Evolutionary conservation across 73 alveolate genomes (phyloP).

Genomic region (Breviolum minutum): DNA sequence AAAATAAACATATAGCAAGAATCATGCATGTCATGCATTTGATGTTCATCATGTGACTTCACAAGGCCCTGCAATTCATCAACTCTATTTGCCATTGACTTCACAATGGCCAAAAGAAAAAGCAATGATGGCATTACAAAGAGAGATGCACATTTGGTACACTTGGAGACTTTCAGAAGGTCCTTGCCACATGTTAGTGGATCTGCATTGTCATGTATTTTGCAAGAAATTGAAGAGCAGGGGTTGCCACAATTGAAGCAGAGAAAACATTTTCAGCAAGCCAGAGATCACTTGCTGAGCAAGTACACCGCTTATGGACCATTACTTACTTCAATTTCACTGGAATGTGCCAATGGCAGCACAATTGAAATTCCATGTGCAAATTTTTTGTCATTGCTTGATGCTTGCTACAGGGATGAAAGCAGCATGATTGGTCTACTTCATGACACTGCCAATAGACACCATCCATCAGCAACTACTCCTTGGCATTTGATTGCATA

Average conservation of each 20-base stretch:
- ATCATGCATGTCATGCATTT: no score
- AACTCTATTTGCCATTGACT: no score
- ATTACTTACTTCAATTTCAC: not conserved
- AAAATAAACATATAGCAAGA: no score
- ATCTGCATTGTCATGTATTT: not conserved
- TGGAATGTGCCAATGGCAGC: not conserved
- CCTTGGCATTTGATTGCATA: not conserved
- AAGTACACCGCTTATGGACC: not conserved
- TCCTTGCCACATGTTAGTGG: not conserved
- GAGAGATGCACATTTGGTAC: not conserved
- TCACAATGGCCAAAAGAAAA: no score
- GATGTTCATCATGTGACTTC: no score
- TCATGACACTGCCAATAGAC: not conserved
- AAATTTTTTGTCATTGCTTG: not conserved
- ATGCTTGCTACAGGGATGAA: not conserved
- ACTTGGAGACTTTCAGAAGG: not conserved
- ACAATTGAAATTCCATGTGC: not conserved
- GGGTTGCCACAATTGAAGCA: not conserved
- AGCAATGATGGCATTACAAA: no score
- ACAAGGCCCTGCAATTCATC: no score
- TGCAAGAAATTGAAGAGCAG: not conserved
- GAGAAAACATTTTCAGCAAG: not conserved
- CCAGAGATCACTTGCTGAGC: not conserved
- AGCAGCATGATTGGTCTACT: not conserved
- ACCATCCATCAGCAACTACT: not conserved